Base-by-base conservation (phyloP, 805 yeast species). In the Maudiozyma bulderi region DNA sequence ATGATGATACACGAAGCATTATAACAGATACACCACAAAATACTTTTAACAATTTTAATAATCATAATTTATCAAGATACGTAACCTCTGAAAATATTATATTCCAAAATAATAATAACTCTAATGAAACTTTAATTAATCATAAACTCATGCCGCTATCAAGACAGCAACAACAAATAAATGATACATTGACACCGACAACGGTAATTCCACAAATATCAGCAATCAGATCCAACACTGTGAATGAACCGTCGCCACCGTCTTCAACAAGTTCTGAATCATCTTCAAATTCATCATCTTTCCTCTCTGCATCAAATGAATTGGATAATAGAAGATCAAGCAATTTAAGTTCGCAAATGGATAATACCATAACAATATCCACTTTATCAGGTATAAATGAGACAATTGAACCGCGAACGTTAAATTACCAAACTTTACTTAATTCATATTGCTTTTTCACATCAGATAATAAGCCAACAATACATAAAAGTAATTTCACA, bases 1-100 rank as follows among this genome's bases (percentile, higher is more conserved):
- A 41, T 42, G 59, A 56, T 35, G 59, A 56, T 34, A 47, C 51
- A 33, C 57, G 53, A 50, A 56, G 59, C 35, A 46, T 56, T 11
- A 44, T 54, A 8, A 56, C 59, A 14, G 59, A 54, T 40, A 53
- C 54, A 11, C 52, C 52, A 11, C 39, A 37, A 31, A 13, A 15
- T 34, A 26, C 41, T 34, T 32, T 20, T 20, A 20, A 20, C 26
- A 20, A 32, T 15, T 15, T 11, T 40, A 44, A 35, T 26, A n/a
- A 14, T 8, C 14, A 37, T 20, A 20, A 20, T 20, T 20, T 20
- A 20, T 20, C 26, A 4, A 20, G 26, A 20, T 20, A 20, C 26
- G 26, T 20, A 20, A 20, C 26, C 2, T 4, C 26, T 3, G 26
- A 20, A 20, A 20, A 20, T 20, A 20, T 20, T 20, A 20, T 20